A percentile compares a stretch with the other conserved stretches of the same genome.
phyloP scores from a whole-genome alignment of 352 stramenopile species.

The Phytophthora pini region DNA sequence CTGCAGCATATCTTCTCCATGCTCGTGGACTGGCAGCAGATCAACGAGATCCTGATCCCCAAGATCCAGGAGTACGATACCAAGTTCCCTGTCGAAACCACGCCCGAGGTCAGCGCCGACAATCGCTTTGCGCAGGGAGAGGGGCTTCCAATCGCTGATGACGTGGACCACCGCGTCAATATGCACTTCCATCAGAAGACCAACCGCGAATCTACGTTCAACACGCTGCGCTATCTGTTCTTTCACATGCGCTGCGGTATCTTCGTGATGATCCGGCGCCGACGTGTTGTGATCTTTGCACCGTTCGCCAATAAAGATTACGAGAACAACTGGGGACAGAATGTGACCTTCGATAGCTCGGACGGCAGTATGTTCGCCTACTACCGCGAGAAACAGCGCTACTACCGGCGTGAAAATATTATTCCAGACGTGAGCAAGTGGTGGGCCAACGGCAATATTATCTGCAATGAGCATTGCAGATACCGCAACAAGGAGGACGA shows the following conservation, averaged over 20 bases:
- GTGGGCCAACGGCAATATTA: constrained; percentile 99
- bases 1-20: constrained; percentile 94
- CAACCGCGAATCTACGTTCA: constrained; percentile 89
- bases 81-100: constrained; percentile 58
- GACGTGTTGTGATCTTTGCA: constrained; percentile 96
- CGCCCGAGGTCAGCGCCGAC: constrained; percentile 39
- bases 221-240: constrained; percentile 98
- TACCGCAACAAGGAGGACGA: constrained; percentile 89
- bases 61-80: constrained; percentile 83
- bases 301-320: constrained; percentile 98
- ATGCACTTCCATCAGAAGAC: constrained; percentile 93
- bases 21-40: constrained; percentile 90
- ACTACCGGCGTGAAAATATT: constrained; percentile 84
- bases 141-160: constrained; percentile 54
- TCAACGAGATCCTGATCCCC: constrained; percentile 72
- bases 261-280: constrained; percentile 98
- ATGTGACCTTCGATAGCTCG: constrained; percentile 91
- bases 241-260: constrained; percentile 99
- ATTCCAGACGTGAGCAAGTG: constrained; percentile 91
- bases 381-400: constrained; percentile 88
- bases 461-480: constrained; percentile 96
- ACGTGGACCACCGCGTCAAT: constrained; percentile 87
- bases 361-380: constrained; percentile 93
- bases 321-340: constrained; percentile 96
- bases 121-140: constrained; percentile 78